Evolutionary conservation across 306 rosid species (phyloP), one percentile per base, ranked within the genome.

Genomic region (Parietaria judaica): DNA sequence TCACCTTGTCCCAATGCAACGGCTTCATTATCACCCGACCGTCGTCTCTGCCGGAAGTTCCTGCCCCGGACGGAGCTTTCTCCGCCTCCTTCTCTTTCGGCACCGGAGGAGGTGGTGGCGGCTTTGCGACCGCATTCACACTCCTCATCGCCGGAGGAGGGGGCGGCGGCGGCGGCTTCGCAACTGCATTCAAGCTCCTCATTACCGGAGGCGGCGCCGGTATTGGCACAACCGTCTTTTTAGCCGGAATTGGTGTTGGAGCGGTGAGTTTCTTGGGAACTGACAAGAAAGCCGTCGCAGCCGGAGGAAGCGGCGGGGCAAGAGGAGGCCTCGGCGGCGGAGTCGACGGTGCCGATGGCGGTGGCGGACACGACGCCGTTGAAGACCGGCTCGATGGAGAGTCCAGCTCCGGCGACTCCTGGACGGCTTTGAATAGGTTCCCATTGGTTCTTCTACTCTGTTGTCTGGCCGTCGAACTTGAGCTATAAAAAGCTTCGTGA

Each of bases 1-100:
- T 88, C 71, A 86, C 85, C 71, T 89, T 92, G 64, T 94, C 99
- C 97, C 99, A 84, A 69, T 88, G 97, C 68, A 88, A 54, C 11
- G 97, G 90, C 86, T 86, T 88, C 74, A 94, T 37, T 62, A 84
- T 86, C 11, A 88, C 87, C 44, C 73, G 81, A 62, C 64, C 82
- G 65, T 64, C 68, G 75, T 66, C 73, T 12, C 66, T 47, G 47
- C 63, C 84, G 45, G 71, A 6, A 36, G 54, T 23, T 60, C 76
- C 66, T 74, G 55, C 79, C 23, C 75, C 61, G 35, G 74, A 36
- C 13, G 68, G 34, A n/a, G n/a, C n/a, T 8, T 60, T 60, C 41
- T 47, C 83, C 49, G 71, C 34, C n/a, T 66, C 34, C 8, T 61
- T 61, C 23, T 51, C 83, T 52, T 52, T 54, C n/a, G 68, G 13